A percentile compares a stretch with the other conserved stretches of the same genome.
These are phyloP conservation scores for Adansonia grandidieri DNA, from an alignment of 441 rosid species.

Conservation along the genomic window DNA sequence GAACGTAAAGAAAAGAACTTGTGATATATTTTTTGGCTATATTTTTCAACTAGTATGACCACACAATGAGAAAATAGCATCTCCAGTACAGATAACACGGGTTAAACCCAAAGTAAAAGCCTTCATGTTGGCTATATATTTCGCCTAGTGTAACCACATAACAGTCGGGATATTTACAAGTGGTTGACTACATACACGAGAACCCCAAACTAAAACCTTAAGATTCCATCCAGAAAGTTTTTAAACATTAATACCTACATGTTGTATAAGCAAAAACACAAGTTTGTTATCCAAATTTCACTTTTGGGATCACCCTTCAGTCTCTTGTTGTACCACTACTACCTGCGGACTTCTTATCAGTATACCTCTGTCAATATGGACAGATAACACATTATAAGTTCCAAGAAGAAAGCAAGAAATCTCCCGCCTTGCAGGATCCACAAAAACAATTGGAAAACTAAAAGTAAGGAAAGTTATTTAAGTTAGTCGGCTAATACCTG, in stretches of 20 bases:
- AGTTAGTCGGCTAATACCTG: constrained; percentile 28
- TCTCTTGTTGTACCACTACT: constrained; percentile 26
- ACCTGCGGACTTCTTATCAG: constrained; percentile 27
- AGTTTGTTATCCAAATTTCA: neutral
- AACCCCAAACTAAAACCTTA: neutral
- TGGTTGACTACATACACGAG: neutral
- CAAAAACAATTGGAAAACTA: neutral
- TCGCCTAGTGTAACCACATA: neutral
- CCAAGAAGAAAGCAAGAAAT: constrained; percentile 5
- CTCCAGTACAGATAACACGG: neutral
- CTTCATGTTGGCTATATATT: neutral
- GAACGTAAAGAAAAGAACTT: neutral
- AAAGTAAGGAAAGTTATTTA: neutral
- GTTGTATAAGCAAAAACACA: constrained; percentile 5
- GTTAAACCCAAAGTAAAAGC: constrained; percentile 9
- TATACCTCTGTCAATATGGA: constrained; percentile 33
- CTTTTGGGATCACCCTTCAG: constrained; percentile 26
- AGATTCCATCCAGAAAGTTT: neutral
- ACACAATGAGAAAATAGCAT: neutral
- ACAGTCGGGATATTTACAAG: neutral
- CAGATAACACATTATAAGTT: neutral
- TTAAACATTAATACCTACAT: neutral
- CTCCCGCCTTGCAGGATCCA: constrained; percentile 1
- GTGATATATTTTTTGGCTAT: neutral
- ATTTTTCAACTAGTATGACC: neutral